phyloP scores from a whole-genome alignment of 2,329 filamentous ascomycete species.

The Alternaria arborescens region DNA sequence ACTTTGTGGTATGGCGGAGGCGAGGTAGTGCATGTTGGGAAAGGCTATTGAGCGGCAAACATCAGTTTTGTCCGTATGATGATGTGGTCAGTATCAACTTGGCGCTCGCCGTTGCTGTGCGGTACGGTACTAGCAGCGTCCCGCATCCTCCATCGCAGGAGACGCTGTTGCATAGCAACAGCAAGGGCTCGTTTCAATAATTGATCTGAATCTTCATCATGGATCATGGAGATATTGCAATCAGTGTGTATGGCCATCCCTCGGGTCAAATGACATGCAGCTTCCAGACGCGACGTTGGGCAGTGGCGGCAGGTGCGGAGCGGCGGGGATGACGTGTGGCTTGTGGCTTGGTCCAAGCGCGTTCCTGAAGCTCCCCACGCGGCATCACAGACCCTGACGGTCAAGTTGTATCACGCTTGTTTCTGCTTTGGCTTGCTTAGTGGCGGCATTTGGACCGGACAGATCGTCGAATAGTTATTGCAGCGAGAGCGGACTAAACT shows the following conservation, averaged over 20 bases:
- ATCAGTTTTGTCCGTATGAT: too few relatives aligned
- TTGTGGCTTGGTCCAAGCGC: constrained; percentile 19
- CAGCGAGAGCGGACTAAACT: background rate
- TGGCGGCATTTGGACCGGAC: background rate
- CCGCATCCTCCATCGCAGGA: too few relatives aligned
- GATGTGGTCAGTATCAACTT: too few relatives aligned
- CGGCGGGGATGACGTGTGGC: constrained; percentile 23
- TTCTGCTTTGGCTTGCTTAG: background rate
- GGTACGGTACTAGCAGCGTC: too few relatives aligned
- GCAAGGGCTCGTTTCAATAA: background rate
- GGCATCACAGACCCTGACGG: constrained; percentile 4
- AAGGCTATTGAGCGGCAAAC: constrained; percentile 53
- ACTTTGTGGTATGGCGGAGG: constrained; percentile 80
- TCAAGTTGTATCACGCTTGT: constrained; percentile 2
- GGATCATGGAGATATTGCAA: background rate
- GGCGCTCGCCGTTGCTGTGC: too few relatives aligned
- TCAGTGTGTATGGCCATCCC: background rate
- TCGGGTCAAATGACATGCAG: background rate
- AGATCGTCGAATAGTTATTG: background rate
- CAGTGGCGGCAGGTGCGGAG: background rate
- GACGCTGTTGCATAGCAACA: too few relatives aligned
- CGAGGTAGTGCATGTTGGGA: constrained; percentile 67
- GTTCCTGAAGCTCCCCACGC: constrained; percentile 8
- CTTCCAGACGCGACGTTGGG: background rate
- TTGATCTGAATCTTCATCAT: background rate